Conservation (phyloP, 2,329 filamentous ascomycete species). For the Apiospora rasikravindrae region DNA sequence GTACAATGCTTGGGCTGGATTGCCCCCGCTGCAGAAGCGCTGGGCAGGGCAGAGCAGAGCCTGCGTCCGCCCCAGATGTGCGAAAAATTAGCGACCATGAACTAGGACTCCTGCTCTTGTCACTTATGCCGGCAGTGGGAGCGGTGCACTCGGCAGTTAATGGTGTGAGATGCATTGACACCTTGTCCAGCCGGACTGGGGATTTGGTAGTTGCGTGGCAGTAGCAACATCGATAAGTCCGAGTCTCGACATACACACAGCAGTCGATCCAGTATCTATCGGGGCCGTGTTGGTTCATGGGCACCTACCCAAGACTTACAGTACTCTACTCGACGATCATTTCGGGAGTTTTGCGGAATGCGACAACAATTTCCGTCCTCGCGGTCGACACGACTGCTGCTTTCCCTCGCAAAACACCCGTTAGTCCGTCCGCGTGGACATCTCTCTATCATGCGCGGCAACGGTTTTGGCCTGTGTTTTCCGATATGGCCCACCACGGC, state of each 20-base stretch:
- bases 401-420: background rate
- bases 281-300: background rate
- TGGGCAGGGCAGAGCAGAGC: background rate
- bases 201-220: background rate
- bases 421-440: background rate
- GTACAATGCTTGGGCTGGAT: background rate
- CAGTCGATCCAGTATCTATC: background rate
- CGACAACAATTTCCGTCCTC: slow-evolving; percentile 6
- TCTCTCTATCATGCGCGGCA: background rate
- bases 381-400: background rate
- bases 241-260: background rate
- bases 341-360: slow-evolving; percentile 14
- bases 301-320: background rate
- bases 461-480: background rate
- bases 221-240: background rate
- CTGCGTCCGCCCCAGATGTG: background rate
- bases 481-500: background rate
- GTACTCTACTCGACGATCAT: background rate
- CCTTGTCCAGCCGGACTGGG: background rate
- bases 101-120: background rate
- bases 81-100: background rate
- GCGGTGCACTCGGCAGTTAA: slow-evolving; percentile 4
- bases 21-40: too few relatives aligned
- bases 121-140: slow-evolving; percentile 9
- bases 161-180: background rate